Percentiles rank a stretch among this genome's conserved stretches.
Conservation (phyloP, 78 protist species). For the slime mould (Dictyostelium discoideum) region DNA sequence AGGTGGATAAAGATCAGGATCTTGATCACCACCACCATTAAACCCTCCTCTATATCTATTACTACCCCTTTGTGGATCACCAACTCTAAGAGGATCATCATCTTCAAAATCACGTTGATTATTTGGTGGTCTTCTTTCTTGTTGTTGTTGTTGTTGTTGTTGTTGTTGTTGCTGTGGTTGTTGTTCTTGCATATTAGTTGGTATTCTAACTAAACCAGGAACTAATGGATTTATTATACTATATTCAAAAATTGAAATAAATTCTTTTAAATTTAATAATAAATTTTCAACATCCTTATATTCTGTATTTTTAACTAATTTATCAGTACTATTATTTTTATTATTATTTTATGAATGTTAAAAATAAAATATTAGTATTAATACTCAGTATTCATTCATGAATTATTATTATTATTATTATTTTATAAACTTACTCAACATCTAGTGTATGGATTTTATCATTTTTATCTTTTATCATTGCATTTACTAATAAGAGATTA, state of each 20-base stretch:
- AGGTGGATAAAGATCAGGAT: slow-evolving; percentile 34
- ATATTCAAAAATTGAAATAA: neutral
- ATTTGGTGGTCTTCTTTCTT: neutral
- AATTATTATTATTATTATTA: no score
- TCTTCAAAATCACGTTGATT: slow-evolving; percentile 14
- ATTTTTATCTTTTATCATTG: slow-evolving; percentile 13
- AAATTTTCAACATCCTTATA: neutral
- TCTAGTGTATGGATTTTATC: slow-evolving; percentile 47
- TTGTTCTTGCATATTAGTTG: neutral
- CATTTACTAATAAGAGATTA: slow-evolving; percentile 21
- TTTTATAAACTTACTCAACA: slow-evolving; percentile 30
- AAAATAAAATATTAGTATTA: no score
- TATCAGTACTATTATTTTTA: neutral
- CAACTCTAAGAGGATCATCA: slow-evolving; percentile 14
- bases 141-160: neutral
- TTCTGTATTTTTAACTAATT: slow-evolving; percentile 11
- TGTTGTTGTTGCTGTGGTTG: neutral
- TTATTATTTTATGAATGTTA: neutral
- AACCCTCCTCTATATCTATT: neutral
- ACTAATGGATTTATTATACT: slow-evolving; percentile 3
- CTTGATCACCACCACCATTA: neutral
- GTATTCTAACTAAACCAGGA: slow-evolving; percentile 1
- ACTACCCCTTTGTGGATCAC: slow-evolving; percentile 43
- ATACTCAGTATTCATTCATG: no score
- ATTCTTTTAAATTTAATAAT: slow-evolving; percentile 14